These are phyloP conservation scores for Isochrysis galbana DNA, from an alignment of 78 protist species.

Conservation along the genomic window DNA sequence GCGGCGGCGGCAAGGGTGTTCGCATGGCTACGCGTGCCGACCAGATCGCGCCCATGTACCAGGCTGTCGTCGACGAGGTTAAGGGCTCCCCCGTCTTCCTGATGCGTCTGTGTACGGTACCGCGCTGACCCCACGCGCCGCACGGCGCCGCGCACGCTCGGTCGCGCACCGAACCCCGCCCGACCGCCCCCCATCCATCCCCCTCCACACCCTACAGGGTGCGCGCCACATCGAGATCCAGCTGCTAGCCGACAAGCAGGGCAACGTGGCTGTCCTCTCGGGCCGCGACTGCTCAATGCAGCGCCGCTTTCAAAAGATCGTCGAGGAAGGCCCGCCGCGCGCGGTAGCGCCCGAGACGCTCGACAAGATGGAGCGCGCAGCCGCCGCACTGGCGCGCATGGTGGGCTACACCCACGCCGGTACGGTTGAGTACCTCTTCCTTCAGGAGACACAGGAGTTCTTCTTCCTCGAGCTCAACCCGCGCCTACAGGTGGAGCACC, in stretches of 20 bases:
- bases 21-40: conserved; percentile 64
- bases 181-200: too few relatives aligned
- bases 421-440: conserved; percentile 89
- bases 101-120: conserved; percentile 69
- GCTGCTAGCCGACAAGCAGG: conserved; percentile 44
- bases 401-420: conserved; percentile 93
- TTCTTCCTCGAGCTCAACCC: conserved; percentile 81
- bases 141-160: too few relatives aligned
- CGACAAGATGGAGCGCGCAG: conserved; percentile 74
- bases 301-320: conserved; percentile 87
- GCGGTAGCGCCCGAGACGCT: background rate
- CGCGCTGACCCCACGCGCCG: too few relatives aligned
- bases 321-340: conserved; percentile 87
- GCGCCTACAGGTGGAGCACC: conserved; percentile 81
- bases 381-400: conserved; percentile 79
- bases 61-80: conserved; percentile 59
- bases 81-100: conserved; percentile 83
- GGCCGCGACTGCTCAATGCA: conserved; percentile 93
- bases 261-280: conserved; percentile 60
- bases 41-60: conserved; percentile 45
- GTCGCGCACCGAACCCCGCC: too few relatives aligned
- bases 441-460: conserved; percentile 31
- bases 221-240: conserved; percentile 82
- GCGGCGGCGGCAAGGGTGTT: conserved; percentile 92
- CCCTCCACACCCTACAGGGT: too few relatives aligned